Evolutionary conservation across 768 basidiomycete genomes (phyloP), one percentile per base, ranked within the genome.

Genomic region (Gymnopilus junonius): DNA sequence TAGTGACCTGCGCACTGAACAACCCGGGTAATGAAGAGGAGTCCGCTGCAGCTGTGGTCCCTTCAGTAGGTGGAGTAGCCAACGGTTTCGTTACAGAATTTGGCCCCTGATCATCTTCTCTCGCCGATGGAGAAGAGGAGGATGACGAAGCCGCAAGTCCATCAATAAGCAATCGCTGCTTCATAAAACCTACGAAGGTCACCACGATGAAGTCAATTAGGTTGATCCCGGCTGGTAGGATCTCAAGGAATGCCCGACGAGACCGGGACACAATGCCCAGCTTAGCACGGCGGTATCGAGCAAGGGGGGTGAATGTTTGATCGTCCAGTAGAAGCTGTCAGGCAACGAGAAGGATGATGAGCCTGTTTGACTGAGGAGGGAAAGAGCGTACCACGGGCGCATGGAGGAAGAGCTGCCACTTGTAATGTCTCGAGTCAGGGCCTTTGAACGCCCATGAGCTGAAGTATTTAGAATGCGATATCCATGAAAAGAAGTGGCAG

Each of bases 401-500:
- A 20, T 73, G 74, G 17, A 78, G 64, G 62, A 76, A 74, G 55
- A 82, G 66, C 57, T 79, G 76, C 79, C 80, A 79, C 56, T 70
- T 76, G 63, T 79, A 78, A 31, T 70, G 65, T 61, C 71, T 66
- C 17, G 65, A 64, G 62, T 80, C 77, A 17, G 79, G 73, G 7
- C 77, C 74, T 4, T 62, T 70, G 60, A 82, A 78, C 35, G 73
- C 68, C 80, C 80, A 79, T 10, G 74, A 74, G 39, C 78, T 78
- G 55, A 17, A 31, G 15, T 21, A 59, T 7, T 29, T 17, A 50
- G 48, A 50, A 31, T 14, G 17, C 29, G 12, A n/a, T 15, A 6
- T 4, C 27, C 48, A 50, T 10, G 27, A 14, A 20, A n/a, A 21
- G 27, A 8, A 25, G 8, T 17, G 29, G 27, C 20, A 39, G 7